Base-by-base conservation (phyloP, 2,329 filamentous ascomycete genomes). In the Lecanicillium sp. region DNA sequence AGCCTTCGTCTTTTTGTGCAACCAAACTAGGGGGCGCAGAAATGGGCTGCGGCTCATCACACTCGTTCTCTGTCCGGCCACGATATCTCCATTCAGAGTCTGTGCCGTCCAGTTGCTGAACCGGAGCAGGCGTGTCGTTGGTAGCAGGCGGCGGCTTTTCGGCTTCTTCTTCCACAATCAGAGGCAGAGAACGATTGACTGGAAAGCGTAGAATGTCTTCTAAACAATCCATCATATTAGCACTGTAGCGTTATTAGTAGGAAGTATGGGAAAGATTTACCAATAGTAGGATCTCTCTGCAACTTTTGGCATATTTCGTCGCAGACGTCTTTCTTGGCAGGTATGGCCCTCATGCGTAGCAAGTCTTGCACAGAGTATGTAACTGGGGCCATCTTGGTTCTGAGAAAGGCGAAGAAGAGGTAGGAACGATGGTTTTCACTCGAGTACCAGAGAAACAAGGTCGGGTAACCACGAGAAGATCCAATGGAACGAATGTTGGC, bases 1-100 rank as follows among this genome's bases (percentile, higher is more conserved):
- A 85, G n/a, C 81, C 81, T 60, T 84, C 79, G 27, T 73, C 74
- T 55, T 77, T 74, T 60, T 84, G 80, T 21, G 77, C 74, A 30
- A 62, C 64, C 27, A 76, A 61, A 8, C 71, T 76, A 17, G 70
- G 62, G 10, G 79, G 79, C 19, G 78, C 78, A 43, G 74, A 65
- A 29, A 79, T 65, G 6, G 78, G 77, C 39, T 74, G 74, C 35
- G 59, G 64, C 36, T 63, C 62, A 15, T 61, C 56, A n/a, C 67
- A 56, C 52, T 77, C 70, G 1, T 67, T 68, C 15, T 68, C 68
- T 41, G 63, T 68, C 46, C 75, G 65, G 42, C 73, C 69, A 30
- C 67, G 64, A 51, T 74, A 77, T 45, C 67, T 68, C 65, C 65
- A 68, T 42, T 71, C 68, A 2, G 62, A 63, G 46, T 68, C 67